phyloP scores from a whole-genome alignment of 768 basidiomycete genomes.

The Leccinum uliginosum region DNA sequence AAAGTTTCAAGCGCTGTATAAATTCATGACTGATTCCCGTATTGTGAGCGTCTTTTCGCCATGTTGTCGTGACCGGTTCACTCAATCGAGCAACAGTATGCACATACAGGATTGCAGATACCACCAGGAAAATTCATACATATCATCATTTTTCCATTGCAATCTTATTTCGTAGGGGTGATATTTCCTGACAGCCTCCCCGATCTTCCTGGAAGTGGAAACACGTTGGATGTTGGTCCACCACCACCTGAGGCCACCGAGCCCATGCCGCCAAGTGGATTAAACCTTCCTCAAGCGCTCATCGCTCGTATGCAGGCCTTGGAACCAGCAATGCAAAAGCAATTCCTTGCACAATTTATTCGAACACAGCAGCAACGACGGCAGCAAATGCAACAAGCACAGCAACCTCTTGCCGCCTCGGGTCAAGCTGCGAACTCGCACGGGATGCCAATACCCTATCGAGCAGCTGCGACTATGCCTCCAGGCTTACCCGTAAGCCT shows the following conservation, averaged over 20 bases:
- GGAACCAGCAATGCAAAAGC: constrained; percentile 21
- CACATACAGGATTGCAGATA: constrained; percentile 46
- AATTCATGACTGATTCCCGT: constrained; percentile 39
- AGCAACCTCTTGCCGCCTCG: constrained; percentile 11
- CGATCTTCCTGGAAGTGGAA: constrained; percentile 27
- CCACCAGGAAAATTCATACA: constrained; percentile 40
- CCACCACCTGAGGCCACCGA: constrained; percentile 5
- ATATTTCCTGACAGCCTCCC: constrained; percentile 56
- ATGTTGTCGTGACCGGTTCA: not conserved
- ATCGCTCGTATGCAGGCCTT: constrained; percentile 20
- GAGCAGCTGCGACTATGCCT: constrained; percentile 8
- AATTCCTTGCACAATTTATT: constrained; percentile 14
- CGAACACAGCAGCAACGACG: constrained; percentile 21
- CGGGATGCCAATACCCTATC: constrained; percentile 12
- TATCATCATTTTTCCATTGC: constrained; percentile 43
- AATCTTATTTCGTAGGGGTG: constrained; percentile 38
- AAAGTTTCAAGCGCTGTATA: constrained; percentile 38
- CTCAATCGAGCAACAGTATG: constrained; percentile 36
- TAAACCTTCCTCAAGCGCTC: constrained; percentile 9
- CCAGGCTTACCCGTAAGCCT: constrained; percentile 18
- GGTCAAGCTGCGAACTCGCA: constrained; percentile 15
- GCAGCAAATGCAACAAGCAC: constrained; percentile 23
- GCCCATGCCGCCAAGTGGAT: not conserved
- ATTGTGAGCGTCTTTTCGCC: constrained; percentile 37
- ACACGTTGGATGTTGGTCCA: constrained; percentile 6